A percentile compares a stretch with the other conserved stretches of the same genome.
Conservation (phyloP, 2,329 filamentous ascomycete genomes). For the Botrytis porri region DNA sequence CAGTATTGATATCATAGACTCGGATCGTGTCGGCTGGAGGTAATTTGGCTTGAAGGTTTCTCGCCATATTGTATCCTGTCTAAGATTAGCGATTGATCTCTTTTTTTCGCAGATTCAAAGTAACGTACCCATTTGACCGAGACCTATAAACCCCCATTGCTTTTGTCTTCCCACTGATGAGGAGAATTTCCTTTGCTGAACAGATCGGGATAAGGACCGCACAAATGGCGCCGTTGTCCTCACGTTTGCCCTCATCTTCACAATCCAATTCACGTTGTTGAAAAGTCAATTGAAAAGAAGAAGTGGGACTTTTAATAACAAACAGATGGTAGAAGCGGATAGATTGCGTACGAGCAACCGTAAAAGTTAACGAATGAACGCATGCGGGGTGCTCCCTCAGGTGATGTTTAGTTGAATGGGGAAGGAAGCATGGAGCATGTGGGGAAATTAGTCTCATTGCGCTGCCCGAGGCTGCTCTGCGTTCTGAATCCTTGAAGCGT, state of each 20-base stretch:
- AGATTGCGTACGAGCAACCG: background rate
- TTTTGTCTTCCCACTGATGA: constrained; percentile 44
- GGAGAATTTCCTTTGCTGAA: constrained; percentile 44
- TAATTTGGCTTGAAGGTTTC: constrained; percentile 65
- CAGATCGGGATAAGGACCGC: constrained; percentile 27
- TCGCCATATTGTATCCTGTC: constrained; percentile 69
- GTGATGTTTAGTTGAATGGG: background rate
- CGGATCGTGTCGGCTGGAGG: constrained; percentile 59
- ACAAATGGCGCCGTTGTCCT: constrained; percentile 28
- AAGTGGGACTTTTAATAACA: background rate
- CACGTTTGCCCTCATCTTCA: constrained; percentile 32
- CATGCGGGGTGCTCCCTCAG: background rate
- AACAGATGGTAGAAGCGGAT: background rate
- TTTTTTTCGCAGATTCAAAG: constrained; percentile 20
- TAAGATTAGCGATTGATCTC: constrained; percentile 24
- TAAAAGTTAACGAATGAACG: background rate
- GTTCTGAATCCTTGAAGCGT: background rate
- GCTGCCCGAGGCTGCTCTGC: background rate
- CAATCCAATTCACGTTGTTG: constrained; percentile 12
- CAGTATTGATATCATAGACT: constrained; percentile 63
- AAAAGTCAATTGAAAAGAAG: background rate
- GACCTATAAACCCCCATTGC: constrained; percentile 57
- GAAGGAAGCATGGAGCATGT: constrained; percentile 14
- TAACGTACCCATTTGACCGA: constrained; percentile 58
- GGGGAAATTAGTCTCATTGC: constrained; percentile 5